These are phyloP conservation scores for Fusarium marasasianum DNA, from an alignment of 2,329 filamentous ascomycete species.

Conservation along the genomic window DNA sequence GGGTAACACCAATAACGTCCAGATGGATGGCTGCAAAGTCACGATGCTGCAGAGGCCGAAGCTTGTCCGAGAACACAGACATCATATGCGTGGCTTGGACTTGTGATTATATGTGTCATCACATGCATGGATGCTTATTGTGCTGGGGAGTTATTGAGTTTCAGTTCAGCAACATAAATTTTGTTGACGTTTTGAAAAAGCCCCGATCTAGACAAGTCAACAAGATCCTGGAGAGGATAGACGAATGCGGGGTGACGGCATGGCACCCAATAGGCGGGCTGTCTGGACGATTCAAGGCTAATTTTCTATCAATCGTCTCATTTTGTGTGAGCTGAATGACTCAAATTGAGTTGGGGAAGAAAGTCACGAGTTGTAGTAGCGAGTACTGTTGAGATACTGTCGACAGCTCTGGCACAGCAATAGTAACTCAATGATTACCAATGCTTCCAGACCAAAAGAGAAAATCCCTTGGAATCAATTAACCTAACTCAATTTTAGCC, in stretches of 20 bases:
- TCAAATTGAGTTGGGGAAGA: neutral
- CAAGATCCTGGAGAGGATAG: slow-evolving; percentile 29
- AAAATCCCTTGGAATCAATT: slow-evolving; percentile 6
- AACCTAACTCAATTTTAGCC: slow-evolving; percentile 12
- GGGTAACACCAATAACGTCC: slow-evolving; percentile 16
- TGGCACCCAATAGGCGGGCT: slow-evolving; percentile 27
- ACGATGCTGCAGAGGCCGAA: slow-evolving; percentile 16
- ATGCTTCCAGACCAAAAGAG: neutral
- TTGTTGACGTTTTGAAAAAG: slow-evolving; percentile 28
- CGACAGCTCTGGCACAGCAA: neutral
- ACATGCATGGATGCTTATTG: neutral
- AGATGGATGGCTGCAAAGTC: neutral
- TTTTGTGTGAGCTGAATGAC: neutral
- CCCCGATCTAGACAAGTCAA: slow-evolving; percentile 30
- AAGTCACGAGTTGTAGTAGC: neutral
- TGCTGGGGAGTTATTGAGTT: slow-evolving; percentile 22
- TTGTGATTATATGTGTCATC: slow-evolving; percentile 7
- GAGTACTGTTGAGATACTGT: neutral
- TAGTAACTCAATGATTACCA: slow-evolving; percentile 13
- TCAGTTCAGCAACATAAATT: slow-evolving; percentile 23
- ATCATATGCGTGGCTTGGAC: slow-evolving; percentile 8
- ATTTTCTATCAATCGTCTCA: neutral
- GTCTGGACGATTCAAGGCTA: neutral
- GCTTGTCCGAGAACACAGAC: slow-evolving; percentile 17
- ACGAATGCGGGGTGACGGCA: slow-evolving; percentile 35